phyloP scores from a whole-genome alignment of 179 eudicot genomes.

The Camellia oleifera region DNA sequence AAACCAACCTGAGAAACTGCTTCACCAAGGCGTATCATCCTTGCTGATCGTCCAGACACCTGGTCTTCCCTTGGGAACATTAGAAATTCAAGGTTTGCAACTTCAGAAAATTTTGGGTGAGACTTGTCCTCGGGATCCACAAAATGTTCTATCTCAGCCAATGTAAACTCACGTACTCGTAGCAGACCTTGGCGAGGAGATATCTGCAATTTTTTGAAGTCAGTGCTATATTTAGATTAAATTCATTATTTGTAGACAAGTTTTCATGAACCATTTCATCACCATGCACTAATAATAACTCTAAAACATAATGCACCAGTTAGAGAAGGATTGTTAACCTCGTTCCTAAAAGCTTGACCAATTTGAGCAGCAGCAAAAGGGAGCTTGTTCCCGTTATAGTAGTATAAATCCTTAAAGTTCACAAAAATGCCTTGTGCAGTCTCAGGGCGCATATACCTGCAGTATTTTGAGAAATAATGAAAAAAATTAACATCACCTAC shows the following conservation, averaged over 20 bases:
- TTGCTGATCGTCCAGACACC: slow-evolving; percentile 78
- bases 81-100: slow-evolving; percentile 66
- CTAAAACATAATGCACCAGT: background rate
- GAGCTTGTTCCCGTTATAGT: slow-evolving; percentile 89
- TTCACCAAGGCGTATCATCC: slow-evolving; percentile 55
- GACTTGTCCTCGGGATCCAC: slow-evolving; percentile 96
- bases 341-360: slow-evolving; percentile 95
- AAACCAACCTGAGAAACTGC: slow-evolving; percentile 70
- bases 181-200: slow-evolving; percentile 98
- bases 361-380: slow-evolving; percentile 98
- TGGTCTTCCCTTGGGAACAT: slow-evolving; percentile 97
- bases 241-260: background rate
- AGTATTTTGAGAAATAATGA: background rate
- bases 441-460: slow-evolving; percentile 82
- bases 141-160: slow-evolving; percentile 96
- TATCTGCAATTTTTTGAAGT: slow-evolving; percentile 46
- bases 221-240: background rate
- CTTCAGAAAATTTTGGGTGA: slow-evolving; percentile 79
- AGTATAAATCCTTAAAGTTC: slow-evolving; percentile 90
- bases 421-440: slow-evolving; percentile 98
- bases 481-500: background rate
- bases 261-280: background rate
- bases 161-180: slow-evolving; percentile 90
- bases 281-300: background rate
- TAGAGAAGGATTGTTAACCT: slow-evolving; percentile 30